Evolutionary conservation across 1,284 basidiomycete genomes (phyloP), one percentile per base, ranked within the genome.

Genomic region (Austroboletus rostrupii): DNA sequence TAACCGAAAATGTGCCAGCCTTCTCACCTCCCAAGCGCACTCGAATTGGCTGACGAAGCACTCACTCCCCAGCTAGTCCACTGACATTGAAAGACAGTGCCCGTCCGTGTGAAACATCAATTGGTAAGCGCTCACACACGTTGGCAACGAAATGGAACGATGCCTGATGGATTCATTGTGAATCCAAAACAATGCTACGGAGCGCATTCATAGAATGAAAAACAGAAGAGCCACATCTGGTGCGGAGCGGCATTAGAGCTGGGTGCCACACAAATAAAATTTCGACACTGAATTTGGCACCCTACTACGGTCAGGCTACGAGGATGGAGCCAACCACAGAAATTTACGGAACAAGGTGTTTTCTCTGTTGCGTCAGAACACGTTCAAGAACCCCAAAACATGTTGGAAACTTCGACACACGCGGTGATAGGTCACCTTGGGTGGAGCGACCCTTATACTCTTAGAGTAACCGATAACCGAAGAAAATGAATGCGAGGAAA

Each of bases 21-120:
- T 23, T 42, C 55, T 47, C 58, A 54, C 50, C 47, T 53, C 43
- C 60, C 23, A 53, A 65, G 44, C 21, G 47, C 41, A 44, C 61
- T 59, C 40, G 44, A 61, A 54, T 52, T 35, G 49, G 60, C 50
- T 41, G 23, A 16, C 36, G 10, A 19, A 35, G 46, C 10, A 38
- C 39, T n/a, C 44, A 19, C 23, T 29, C 41, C 45, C 53, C 50
- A 19, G 43, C 44, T 57, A 26, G 53, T 19, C 38, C 45, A 29
- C 50, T 49, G 39, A 28, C 50, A 38, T 54, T 31, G 43, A 60
- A 48, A 53, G 45, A 59, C 50, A 31, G 31, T 26, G 19, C 19
- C 37, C 11, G 14, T 10, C 37, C 37, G 11, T 21, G 20, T 38
- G 37, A 16, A 12, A 20, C 12, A 11, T 21, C 37, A 38, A 38